A percentile compares a stretch with the other conserved stretches of the same genome.
phyloP scores from a whole-genome alignment of 1,284 basidiomycete genomes.

The Cryptococcus sp. region DNA sequence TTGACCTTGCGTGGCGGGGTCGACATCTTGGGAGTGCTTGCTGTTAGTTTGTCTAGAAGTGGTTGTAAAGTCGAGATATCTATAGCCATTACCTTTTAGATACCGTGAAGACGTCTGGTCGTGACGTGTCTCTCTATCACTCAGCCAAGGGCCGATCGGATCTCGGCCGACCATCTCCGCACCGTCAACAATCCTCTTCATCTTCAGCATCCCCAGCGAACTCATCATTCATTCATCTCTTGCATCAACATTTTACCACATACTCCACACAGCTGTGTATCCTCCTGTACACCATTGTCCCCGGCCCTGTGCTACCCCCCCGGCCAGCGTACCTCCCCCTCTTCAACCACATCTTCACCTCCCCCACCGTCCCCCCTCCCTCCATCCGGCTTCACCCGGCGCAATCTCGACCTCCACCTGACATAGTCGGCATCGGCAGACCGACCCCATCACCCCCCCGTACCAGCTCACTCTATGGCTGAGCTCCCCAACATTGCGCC shows the following conservation, averaged over 20 bases:
- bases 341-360: too few species aligned
- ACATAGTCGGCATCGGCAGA: conserved; percentile 9
- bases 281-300: neutral
- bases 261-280: neutral
- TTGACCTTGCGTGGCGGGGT: conserved; percentile 34
- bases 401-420: too few species aligned
- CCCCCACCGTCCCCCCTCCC: neutral
- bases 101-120: neutral
- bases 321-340: too few species aligned
- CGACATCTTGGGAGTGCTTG: neutral
- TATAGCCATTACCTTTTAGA: neutral
- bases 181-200: neutral
- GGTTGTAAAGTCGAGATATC: too few species aligned
- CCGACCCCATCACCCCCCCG: conserved; percentile 1
- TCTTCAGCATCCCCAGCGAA: too few species aligned
- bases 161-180: conserved; percentile 1
- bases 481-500: conserved; percentile 17
- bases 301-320: too few species aligned
- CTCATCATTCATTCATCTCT: too few species aligned
- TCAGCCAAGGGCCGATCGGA: neutral
- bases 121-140: neutral
- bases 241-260: too few species aligned
- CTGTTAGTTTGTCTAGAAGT: neutral
- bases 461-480: too few species aligned
- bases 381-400: neutral